Evolutionary conservation across 2,329 filamentous ascomycete species (phyloP).

Genomic region (Ascochyta lentis): DNA sequence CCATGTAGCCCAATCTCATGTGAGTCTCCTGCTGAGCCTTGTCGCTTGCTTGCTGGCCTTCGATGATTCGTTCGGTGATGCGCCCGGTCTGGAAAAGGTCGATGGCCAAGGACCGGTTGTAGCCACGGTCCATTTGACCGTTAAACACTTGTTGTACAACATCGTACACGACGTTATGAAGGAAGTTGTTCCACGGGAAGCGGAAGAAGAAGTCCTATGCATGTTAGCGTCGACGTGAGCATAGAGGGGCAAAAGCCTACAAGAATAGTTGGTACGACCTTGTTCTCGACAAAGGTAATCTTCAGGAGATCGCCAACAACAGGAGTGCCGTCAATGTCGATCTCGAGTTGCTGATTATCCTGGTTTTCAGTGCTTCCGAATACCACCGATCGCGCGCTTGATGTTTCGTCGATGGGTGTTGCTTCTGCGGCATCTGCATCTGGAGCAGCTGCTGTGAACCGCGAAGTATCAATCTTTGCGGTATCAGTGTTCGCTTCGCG

Average conservation of each 20-base stretch:
- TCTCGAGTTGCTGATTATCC: constrained; percentile 57
- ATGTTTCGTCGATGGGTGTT: constrained; percentile 48
- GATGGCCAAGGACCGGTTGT: constrained; percentile 86
- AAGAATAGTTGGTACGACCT: constrained; percentile 92
- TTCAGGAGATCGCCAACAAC: constrained; percentile 96
- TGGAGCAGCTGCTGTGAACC: constrained; percentile 34
- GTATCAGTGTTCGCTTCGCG: constrained; percentile 37
- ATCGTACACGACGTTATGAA: constrained; percentile 99
- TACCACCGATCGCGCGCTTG: constrained; percentile 43
- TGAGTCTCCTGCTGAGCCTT: constrained; percentile 81
- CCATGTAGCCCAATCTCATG: constrained; percentile 98
- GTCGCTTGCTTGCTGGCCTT: constrained; percentile 86
- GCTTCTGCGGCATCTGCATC: constrained; percentile 44
- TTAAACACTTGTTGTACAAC: constrained; percentile 99
- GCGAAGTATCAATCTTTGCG: constrained; percentile 37
- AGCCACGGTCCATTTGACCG: constrained; percentile 94
- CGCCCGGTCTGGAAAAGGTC: constrained; percentile 91
- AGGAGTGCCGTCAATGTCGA: constrained; percentile 68
- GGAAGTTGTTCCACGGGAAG: constrained; percentile 99
- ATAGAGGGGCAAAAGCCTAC: constrained; percentile 61
- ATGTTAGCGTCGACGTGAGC: neutral
- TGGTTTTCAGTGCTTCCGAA: constrained; percentile 43
- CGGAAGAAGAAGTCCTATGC: constrained; percentile 94
- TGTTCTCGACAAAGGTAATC: constrained; percentile 93
- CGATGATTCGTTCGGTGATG: constrained; percentile 89